phyloP scores from a whole-genome alignment of 768 basidiomycete species.

The Austroboletus eburneus region DNA sequence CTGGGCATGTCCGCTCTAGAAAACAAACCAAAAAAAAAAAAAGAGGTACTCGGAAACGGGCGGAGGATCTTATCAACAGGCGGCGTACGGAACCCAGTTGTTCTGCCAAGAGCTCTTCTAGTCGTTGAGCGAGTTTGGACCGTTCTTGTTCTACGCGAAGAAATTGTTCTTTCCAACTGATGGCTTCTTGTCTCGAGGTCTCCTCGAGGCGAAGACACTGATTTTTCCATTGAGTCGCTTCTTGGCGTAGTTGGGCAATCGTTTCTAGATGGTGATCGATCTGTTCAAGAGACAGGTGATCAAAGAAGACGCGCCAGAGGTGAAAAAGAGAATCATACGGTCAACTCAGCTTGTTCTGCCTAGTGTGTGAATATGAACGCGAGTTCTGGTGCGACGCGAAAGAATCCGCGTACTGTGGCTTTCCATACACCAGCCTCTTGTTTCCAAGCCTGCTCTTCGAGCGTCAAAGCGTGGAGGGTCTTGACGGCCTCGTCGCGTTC shows the following conservation, averaged over 20 bases:
- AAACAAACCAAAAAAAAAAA: too few species aligned
- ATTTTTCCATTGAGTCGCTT: conserved; percentile 69
- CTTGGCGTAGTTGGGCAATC: conserved; percentile 57
- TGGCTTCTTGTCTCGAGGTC: conserved; percentile 44
- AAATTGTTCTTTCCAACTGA: conserved; percentile 80
- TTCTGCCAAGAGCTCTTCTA: conserved; percentile 57
- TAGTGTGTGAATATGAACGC: conserved; percentile 20
- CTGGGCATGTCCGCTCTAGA: conserved; percentile 16
- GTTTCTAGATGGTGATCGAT: conserved; percentile 57
- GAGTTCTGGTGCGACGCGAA: conserved; percentile 7
- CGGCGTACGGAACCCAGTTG: conserved; percentile 39
- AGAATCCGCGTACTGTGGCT: conserved; percentile 42
- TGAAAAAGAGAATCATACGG: conserved; percentile 35
- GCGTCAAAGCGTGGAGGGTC: conserved; percentile 39
- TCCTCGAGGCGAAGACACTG: conserved; percentile 51
- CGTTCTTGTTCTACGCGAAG: conserved; percentile 69
- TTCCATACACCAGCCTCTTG: conserved; percentile 39
- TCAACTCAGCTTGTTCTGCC: conserved; percentile 54
- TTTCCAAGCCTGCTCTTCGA: conserved; percentile 48
- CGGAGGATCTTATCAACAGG: too few species aligned
- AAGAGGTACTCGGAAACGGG: too few species aligned
- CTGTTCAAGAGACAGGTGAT: conserved; percentile 30
- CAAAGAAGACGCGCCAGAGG: neutral
- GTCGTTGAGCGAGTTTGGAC: conserved; percentile 48
- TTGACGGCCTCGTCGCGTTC: conserved; percentile 51